Evolutionary conservation across 2,329 filamentous ascomycete species (phyloP), one percentile per base, ranked within the genome.

Genomic region (Ampelomyces quisqualis): DNA sequence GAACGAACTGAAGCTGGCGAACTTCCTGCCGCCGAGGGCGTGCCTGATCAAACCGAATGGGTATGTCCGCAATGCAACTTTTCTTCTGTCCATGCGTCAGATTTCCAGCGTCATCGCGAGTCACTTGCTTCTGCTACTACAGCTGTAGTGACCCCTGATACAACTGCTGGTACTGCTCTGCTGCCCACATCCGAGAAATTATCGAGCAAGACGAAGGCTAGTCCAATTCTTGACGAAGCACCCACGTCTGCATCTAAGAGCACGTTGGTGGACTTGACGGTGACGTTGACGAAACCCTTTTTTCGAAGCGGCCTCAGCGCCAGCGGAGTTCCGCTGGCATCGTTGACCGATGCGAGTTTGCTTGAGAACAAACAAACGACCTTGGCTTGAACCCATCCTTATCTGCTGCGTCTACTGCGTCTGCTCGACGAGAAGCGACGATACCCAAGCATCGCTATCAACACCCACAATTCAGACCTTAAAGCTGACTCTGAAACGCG

Each of bases 41-140:
- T 95, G 51, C 90, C 90, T 48, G 77, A 81, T 68, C 90, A 95
- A 77, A 79, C 81, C 65, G 88, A 95, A 70, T 96, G 91, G 91
- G 90, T 95, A 89, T 85, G 88, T 88, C 77, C 60, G 14, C 47
- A 56, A 43, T 68, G 60, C 47, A 58, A 58, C 19, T 67, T 69
- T 57, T 63, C 53, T 40, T 67, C 61, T 56, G 15, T 57, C 49
- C 55, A 51, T 54, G 51, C 49, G 40, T 53, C 55, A 49, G 62
- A 57, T 51, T 67, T 68, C 34, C 35, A 42, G 38, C 58, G 43
- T 44, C 50, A 34, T 39, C 58, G 50, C 30, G 45, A 48, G 28
- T 50, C 51, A 18, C 50, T 52, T 26, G 44, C 45, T 20, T 47
- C 51, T 40, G 41, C 49, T 45, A 56, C 53, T 45, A 54, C 56